These are phyloP conservation scores for Mucor plumbeus DNA, from an alignment of 371 early-diverging fungal species.

Conservation along the genomic window DNA sequence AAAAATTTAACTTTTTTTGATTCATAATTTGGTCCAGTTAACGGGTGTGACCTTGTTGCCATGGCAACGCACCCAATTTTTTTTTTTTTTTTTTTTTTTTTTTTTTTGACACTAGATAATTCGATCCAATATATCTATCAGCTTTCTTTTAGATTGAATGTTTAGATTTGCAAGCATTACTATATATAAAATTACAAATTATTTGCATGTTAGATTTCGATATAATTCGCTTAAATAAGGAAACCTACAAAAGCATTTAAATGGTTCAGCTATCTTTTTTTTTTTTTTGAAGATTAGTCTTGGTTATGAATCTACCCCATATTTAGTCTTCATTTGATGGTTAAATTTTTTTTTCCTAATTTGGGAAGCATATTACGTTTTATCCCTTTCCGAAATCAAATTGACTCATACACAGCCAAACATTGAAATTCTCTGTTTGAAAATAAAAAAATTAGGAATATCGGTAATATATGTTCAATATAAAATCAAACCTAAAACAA, in stretches of 20 bases:
- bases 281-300: not conserved
- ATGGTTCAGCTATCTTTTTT: not conserved
- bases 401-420: conserved; percentile 1
- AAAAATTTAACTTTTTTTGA: not conserved
- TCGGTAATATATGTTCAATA: not conserved
- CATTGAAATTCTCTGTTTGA: not conserved
- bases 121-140: not conserved
- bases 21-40: not conserved
- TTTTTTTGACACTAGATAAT: too few relatives aligned
- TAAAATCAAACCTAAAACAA: not conserved
- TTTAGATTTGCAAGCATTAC: not conserved
- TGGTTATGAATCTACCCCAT: conserved; percentile 3
- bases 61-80: not conserved
- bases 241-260: not conserved
- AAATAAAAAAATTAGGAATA: not conserved
- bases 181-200: too few relatives aligned
- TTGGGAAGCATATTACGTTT: conserved; percentile 8
- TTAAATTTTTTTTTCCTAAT: not conserved
- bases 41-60: conserved; percentile 9
- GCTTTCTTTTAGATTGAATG: not conserved
- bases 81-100: too few relatives aligned
- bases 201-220: not conserved
- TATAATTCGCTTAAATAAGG: not conserved
- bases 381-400: conserved; percentile 3
- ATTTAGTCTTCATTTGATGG: not conserved